Evolutionary conservation across 2,329 filamentous ascomycete genomes (phyloP), one percentile per base, ranked within the genome.

Genomic region (Parastagonospora nodorum): DNA sequence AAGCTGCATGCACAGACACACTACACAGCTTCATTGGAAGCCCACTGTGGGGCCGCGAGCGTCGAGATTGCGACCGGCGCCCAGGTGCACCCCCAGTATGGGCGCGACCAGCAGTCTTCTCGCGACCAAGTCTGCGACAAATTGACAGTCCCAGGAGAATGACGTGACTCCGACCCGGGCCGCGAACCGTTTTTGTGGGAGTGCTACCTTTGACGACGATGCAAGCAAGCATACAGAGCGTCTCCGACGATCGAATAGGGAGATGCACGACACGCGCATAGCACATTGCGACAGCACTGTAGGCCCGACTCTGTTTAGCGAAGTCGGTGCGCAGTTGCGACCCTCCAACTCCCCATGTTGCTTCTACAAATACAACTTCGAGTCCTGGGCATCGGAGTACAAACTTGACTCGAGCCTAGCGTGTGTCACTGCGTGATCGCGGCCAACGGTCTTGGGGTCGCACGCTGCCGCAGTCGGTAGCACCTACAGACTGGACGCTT

Each of bases 361-460:
- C 48, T 53, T 60, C 42, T 14, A 38, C 19, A 24, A 39, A 16
- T 24, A 24, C 9, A 19, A 36, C 45, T 42, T 51, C 48, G 42
- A 53, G 42, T 38, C 28, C 28, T 35, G 15, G 38, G 37, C 29
- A 15, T 19, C 27, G 27, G 28, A 37, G 36, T 40, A 45, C 55
- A 8, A 48, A 49, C 32, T 16, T 45, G 38, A 46, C 39, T 14
- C 15, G 29, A n/a, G n/a, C 50, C 33, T 48, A 27, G n/a, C 35
- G 24, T 42, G 52, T 51, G 41, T 45, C 32, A 55, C 50, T 58
- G 42, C 44, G 36, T 48, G 42, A 51, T 45, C 44, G 35, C 44
- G 28, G 46, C 41, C 42, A 43, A 43, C 33, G 42, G 42, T 28
- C 29, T 40, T 27, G 28, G 29, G 28, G 55, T 56, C 19, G 38